Base-by-base conservation (phyloP, 495 filamentous ascomycete species). In the Acidomyces sp. region DNA sequence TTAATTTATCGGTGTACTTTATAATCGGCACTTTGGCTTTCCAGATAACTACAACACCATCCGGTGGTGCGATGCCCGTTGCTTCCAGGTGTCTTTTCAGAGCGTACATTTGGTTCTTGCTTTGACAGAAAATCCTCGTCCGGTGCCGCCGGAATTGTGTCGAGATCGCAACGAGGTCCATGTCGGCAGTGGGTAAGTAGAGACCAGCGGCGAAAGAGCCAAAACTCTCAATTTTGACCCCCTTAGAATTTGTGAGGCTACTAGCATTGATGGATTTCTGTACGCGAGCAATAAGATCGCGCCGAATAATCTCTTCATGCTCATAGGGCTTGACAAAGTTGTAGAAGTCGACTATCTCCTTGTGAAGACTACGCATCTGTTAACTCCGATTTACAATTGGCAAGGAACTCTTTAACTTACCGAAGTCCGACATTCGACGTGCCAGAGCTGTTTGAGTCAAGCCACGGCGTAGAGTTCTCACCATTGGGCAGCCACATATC, bases 141-240 rank as follows among this genome's bases (percentile, higher is more conserved):
- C 68, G 67, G 18, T 53, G 53, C 0, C 59, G 49, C 6, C 67
- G 57, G 51, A 71, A 87, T n/a, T 53, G 53, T 0, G 70, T 54
- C 0, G 86, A 90, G 24, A 87, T 67, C n/a, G 86, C 63, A 3
- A 92, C 88, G 24, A 96, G 63, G 57, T 97, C 90, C 68, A 97
- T 87, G 59, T 97, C 90, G 3, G 77, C 82, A 1, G 77, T 90
- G 0, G 90, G 90, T 3, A 97, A 70, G 54, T 94, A 96, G 10
- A 95, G 65, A 0, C 83, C 85, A 6, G 84, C 83, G 11, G 83
- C 82, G 51, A 85, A 97, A 0, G 90, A 96, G 12, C 90, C 90
- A 60, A 96, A 97, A 7, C 77, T 66, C 15, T 69, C 65, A 1
- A 95, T 57, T 27, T 77, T 19, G 16, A 35, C 43, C 16, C 22